phyloP scores from a whole-genome alignment of 2,329 filamentous ascomycete species.

The Pseudogymnoascus sp. region DNA sequence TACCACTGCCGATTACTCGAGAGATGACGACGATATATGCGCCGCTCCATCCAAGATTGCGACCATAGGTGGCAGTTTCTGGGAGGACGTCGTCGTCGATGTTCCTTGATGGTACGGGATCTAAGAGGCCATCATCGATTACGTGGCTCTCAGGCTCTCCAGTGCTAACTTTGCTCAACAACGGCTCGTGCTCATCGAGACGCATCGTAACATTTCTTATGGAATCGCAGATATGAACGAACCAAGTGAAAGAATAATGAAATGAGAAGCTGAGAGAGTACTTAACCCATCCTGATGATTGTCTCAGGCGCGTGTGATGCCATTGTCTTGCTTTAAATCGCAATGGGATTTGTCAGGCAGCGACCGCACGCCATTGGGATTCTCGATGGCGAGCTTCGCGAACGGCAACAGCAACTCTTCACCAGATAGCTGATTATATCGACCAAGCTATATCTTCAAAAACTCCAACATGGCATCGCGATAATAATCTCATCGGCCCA shows the following conservation, averaged over 20 bases:
- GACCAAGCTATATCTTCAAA: neutral
- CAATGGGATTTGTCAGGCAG: conserved; percentile 2
- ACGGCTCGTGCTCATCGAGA: neutral
- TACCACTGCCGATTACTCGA: conserved; percentile 23
- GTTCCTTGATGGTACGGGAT: neutral
- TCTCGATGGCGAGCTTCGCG: neutral
- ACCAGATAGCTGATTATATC: neutral
- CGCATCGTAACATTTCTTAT: neutral
- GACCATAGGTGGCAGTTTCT: conserved; percentile 2
- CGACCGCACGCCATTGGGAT: neutral
- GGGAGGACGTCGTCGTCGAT: neutral
- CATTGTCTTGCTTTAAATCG: neutral
- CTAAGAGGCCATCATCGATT: neutral
- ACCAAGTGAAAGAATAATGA: neutral
- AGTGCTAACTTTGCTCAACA: conserved; percentile 2
- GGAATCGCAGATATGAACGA: neutral
- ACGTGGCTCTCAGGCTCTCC: neutral
- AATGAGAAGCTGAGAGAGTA: neutral
- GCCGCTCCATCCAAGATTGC: conserved; percentile 20
- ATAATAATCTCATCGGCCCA: neutral
- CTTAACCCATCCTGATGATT: neutral
- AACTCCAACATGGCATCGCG: neutral
- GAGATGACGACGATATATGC: conserved; percentile 25
- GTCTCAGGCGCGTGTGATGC: neutral
- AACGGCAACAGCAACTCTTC: neutral